Percentiles rank a stretch among this genome's conserved stretches.
These are phyloP conservation scores for Claviceps cyperi DNA, from an alignment of 2,329 filamentous ascomycete genomes.

Conservation along the genomic window DNA sequence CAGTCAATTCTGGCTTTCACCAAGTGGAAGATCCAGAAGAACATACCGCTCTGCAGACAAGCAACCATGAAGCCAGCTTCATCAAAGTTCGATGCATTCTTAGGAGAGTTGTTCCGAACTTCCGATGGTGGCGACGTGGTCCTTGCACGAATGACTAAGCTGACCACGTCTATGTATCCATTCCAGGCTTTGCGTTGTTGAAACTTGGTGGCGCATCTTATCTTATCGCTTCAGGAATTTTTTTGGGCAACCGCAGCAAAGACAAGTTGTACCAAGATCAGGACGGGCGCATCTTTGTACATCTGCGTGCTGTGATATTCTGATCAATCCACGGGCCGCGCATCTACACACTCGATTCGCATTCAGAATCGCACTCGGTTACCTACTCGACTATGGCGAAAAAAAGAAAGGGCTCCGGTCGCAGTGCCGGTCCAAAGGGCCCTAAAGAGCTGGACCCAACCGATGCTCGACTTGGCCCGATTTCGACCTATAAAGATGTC, in stretches of 20 bases:
- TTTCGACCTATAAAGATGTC: conserved; percentile 64
- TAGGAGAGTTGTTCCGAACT: too few species aligned
- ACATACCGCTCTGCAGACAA: too few species aligned
- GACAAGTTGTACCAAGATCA: not conserved
- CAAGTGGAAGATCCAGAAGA: too few species aligned
- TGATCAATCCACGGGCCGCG: too few species aligned
- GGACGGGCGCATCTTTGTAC: not conserved
- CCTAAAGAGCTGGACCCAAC: conserved; percentile 39
- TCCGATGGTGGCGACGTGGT: too few species aligned
- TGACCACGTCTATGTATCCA: too few species aligned
- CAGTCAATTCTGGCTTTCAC: too few species aligned
- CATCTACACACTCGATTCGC: not conserved
- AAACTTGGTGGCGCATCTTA: not conserved
- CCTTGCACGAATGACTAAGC: too few species aligned
- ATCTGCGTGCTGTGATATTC: not conserved
- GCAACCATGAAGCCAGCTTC: too few species aligned
- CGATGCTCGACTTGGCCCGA: conserved; percentile 46
- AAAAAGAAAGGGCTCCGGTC: conserved; percentile 55
- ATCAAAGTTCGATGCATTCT: too few species aligned
- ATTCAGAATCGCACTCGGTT: not conserved
- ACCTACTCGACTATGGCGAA: conserved; percentile 37
- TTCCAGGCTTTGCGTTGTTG: too few species aligned
- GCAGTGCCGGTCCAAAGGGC: conserved; percentile 28
- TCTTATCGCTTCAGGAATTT: not conserved
- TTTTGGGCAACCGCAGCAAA: not conserved